phyloP scores from a whole-genome alignment of 208 protist genomes.

The Acanthamoeba royreba region DNA sequence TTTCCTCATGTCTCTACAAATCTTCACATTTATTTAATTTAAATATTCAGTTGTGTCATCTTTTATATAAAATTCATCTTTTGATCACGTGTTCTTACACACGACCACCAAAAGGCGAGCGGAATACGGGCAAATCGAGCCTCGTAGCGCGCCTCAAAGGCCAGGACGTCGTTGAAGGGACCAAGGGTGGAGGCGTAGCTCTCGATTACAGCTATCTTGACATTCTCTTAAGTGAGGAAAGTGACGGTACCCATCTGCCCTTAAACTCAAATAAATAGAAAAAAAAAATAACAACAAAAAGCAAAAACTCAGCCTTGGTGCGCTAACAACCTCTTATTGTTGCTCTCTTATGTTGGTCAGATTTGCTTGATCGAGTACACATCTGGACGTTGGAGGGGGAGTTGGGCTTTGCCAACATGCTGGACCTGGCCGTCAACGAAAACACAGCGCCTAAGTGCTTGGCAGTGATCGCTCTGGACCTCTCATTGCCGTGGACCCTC shows the following conservation, averaged over 20 bases:
- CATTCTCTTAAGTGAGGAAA: background rate
- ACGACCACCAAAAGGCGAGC: too few species aligned
- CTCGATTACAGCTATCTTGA: background rate
- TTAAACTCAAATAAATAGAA: too few species aligned
- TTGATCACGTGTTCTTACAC: too few species aligned
- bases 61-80: too few species aligned
- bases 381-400: constrained; percentile 65
- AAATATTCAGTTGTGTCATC: too few species aligned
- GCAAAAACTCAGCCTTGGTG: too few species aligned
- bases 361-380: constrained; percentile 56
- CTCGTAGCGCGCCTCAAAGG: background rate
- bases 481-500: constrained; percentile 61
- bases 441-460: constrained; percentile 51
- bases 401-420: constrained; percentile 14
- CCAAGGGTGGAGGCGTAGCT: background rate
- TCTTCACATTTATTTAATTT: background rate
- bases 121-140: background rate
- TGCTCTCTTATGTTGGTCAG: too few species aligned
- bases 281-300: too few species aligned
- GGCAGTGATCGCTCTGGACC: constrained; percentile 56
- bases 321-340: too few species aligned
- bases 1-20: background rate
- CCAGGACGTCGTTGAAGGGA: background rate
- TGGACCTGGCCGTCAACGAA: constrained; percentile 55
- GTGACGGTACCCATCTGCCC: background rate